phyloP scores from a whole-genome alignment of 352 stramenopile genomes.

The Phytopythium mirpurense region DNA sequence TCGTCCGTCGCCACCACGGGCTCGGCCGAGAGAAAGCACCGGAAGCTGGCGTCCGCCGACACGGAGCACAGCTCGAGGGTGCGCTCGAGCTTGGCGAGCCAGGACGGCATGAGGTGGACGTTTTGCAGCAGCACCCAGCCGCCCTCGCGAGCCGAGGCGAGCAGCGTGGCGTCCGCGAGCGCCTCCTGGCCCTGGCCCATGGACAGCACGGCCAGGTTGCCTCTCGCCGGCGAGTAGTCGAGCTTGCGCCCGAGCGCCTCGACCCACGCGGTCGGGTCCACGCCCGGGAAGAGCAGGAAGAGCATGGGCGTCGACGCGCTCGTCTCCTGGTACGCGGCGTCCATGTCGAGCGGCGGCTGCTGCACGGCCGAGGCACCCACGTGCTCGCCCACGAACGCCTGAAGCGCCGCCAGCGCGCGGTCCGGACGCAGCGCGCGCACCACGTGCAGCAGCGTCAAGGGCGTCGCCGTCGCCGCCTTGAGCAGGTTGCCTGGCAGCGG shows the following conservation, averaged over 20 bases:
- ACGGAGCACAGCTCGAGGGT: conserved; percentile 73
- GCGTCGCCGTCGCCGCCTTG: conserved; percentile 35
- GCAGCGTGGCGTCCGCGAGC: conserved; percentile 61
- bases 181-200: conserved; percentile 90
- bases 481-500: conserved; percentile 81
- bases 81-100: conserved; percentile 81
- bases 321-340: conserved; percentile 83
- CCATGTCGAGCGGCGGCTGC: conserved; percentile 87
- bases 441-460: conserved; percentile 71
- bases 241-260: conserved; percentile 81
- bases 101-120: conserved; percentile 90
- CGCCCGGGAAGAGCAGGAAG: conserved; percentile 91
- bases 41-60: conserved; percentile 89
- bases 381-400: conserved; percentile 51
- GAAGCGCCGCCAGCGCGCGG: conserved; percentile 67
- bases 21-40: conserved; percentile 93
- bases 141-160: conserved; percentile 65
- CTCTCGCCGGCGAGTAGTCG: conserved; percentile 72
- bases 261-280: conserved; percentile 83
- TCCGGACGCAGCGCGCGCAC: conserved; percentile 82
- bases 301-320: conserved; percentile 90
- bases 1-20: conserved; percentile 8
- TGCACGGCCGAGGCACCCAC: conserved; percentile 63
- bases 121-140: conserved; percentile 91
- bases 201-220: conserved; percentile 77